These are phyloP conservation scores for Spergularia bocconei DNA, from an alignment of 148 eudicot genomes.

Conservation along the genomic window DNA sequence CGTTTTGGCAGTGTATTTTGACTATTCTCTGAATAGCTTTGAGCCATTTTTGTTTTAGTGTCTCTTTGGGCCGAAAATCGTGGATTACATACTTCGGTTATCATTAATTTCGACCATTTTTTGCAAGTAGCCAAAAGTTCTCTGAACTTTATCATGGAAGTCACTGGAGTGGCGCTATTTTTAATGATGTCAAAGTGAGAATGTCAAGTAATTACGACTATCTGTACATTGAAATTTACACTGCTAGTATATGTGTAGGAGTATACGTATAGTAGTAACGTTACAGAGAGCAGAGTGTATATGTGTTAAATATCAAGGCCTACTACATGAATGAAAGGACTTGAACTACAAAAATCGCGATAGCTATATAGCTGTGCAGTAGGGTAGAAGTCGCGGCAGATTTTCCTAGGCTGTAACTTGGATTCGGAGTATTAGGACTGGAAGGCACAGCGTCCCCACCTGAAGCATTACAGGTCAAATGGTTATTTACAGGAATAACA, in stretches of 20 bases:
- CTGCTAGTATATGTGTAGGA: not conserved
- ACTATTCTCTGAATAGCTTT: too few species aligned
- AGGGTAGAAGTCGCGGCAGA: conserved; percentile 12
- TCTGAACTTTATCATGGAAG: too few species aligned
- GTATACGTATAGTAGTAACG: too few species aligned
- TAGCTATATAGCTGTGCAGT: conserved; percentile 3
- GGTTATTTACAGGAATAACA: not conserved
- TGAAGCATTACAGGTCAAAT: conserved; percentile 13
- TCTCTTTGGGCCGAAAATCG: too few species aligned
- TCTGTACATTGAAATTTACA: not conserved
- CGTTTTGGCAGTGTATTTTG: too few species aligned
- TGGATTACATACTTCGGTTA: too few species aligned
- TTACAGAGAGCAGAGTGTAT: too few species aligned
- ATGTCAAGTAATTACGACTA: not conserved
- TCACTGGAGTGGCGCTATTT: too few species aligned
- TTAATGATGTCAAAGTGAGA: not conserved
- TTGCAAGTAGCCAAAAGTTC: too few species aligned
- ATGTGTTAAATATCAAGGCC: not conserved
- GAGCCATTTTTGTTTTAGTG: too few species aligned
- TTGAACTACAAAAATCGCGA: conserved; percentile 17
- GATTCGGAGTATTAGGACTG: not conserved
- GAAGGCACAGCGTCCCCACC: conserved; percentile 30
- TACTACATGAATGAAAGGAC: conserved; percentile 11
- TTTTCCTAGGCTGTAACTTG: not conserved
- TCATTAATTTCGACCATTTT: too few species aligned